A percentile compares a stretch with the other conserved stretches of the same genome.
These are phyloP conservation scores for Mariannaea sp. DNA, from an alignment of 2,329 filamentous ascomycete species.

Conservation along the genomic window DNA sequence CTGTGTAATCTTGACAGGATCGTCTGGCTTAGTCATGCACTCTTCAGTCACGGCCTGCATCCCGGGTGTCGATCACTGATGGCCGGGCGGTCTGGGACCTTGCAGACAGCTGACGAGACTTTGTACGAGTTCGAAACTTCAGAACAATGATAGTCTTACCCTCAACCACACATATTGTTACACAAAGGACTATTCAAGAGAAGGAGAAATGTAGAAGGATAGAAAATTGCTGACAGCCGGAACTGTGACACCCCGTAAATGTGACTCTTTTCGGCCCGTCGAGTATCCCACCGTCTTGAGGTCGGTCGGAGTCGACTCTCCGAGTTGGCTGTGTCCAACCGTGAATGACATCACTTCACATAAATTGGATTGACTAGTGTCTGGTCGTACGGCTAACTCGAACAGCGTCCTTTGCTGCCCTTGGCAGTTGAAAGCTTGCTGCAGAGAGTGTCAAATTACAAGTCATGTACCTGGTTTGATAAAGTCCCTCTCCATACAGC, in stretches of 20 bases:
- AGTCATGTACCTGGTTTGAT: not conserved
- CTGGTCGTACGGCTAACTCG: not conserved
- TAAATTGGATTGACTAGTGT: not conserved
- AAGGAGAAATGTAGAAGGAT: not conserved
- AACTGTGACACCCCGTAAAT: no score
- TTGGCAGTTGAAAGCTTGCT: not conserved
- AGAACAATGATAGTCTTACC: slow-evolving; percentile 22
- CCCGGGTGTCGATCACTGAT: slow-evolving; percentile 27
- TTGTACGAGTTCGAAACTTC: slow-evolving; percentile 10
- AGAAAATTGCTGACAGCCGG: no score
- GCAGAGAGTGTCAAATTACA: not conserved
- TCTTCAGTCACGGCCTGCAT: slow-evolving; percentile 17
- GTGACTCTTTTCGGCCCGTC: not conserved
- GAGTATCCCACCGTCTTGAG: not conserved
- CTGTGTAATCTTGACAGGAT: not conserved
- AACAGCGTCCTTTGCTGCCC: not conserved
- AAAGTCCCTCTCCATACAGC: not conserved
- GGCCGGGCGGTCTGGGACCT: slow-evolving; percentile 33
- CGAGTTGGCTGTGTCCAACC: not conserved
- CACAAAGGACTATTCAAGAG: not conserved
- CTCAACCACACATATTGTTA: not conserved
- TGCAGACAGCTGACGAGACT: slow-evolving; percentile 23
- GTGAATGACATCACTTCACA: slow-evolving; percentile 4
- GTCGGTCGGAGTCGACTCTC: not conserved
- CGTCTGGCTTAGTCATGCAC: slow-evolving; percentile 13